Evolutionary conservation across 179 eudicot species (phyloP), one percentile per base, ranked within the genome.

Genomic region (Carnegiea gigantea): DNA sequence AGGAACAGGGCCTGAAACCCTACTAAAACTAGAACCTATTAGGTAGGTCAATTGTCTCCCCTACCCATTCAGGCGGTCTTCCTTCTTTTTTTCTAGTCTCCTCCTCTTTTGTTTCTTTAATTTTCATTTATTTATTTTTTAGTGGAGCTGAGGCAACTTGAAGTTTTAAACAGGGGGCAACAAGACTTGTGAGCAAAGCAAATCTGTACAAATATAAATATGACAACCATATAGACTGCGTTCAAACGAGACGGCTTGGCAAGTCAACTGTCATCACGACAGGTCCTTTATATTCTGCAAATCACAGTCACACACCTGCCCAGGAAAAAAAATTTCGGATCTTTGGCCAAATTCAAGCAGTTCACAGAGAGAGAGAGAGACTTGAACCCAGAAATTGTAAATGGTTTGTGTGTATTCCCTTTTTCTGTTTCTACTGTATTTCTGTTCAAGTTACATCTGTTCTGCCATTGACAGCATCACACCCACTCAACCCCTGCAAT

Each of bases 391-490:
- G 43, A 38, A 38, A 30, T 43, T 38, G 46, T 33, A 67, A 28
- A 83, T 77, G 86, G 78, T 74, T 70, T 38, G 38, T 72, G 72
- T 81, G 43, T 53, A 73, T 38, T 33, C 53, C 64, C 51, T 84
- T 71, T 23, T 54, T 70, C 65, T 73, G 18, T 76, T 81, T 75
- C 23, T 78, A 21, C 60, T 30, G 48, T 64, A 1, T 40, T 68
- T 67, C 38, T 64, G 17, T 10, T 10, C 23, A 54, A 53, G 7
- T 4, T 9, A 43, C 0, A 9, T 77, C 26, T 81, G 70, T 24
- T 73, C 71, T 73, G 44, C 86, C 43, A 73, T 75, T 53, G 73
- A 84, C 44, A 84, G 26, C 78, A 84, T 84, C 14, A 78, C 77
- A 5, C n/a, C 62, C 17, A 81, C 87, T 5, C 79, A 84, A 17